These are phyloP conservation scores for Paulownia fortunei DNA, from an alignment of 257 asterid genomes.

Conservation along the genomic window DNA sequence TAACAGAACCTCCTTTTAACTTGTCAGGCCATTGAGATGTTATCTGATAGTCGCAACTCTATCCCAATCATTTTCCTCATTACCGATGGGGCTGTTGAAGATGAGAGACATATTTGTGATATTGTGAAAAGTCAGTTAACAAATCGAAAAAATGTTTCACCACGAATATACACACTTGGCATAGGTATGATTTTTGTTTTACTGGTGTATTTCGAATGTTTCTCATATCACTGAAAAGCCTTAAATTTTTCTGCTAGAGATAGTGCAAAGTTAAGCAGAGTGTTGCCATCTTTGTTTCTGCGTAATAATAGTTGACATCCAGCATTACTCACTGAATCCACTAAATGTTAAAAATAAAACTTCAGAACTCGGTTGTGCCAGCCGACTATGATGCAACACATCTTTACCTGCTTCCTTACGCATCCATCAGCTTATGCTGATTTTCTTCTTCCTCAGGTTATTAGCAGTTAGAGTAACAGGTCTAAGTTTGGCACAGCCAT, in stretches of 20 bases:
- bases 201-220: background rate
- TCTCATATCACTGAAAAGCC: background rate
- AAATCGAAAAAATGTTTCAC: constrained; percentile 49
- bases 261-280: too few species aligned
- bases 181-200: constrained; percentile 64
- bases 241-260: too few species aligned
- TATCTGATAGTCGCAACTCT: constrained; percentile 56
- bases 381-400: background rate
- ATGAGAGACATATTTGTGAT: constrained; percentile 83
- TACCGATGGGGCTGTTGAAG: constrained; percentile 94
- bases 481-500: too few species aligned
- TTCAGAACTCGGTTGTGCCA: background rate
- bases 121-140: constrained; percentile 55
- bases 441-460: constrained; percentile 6
- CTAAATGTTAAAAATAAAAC: background rate
- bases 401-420: background rate
- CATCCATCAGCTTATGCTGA: background rate
- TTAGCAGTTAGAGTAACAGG: constrained; percentile 11
- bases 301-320: too few species aligned
- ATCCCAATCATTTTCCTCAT: constrained; percentile 75
- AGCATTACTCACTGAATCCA: too few species aligned
- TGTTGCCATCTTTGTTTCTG: too few species aligned
- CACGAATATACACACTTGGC: constrained; percentile 88
- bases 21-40: constrained; percentile 78
- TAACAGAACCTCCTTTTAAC: constrained; percentile 17